Base-by-base conservation (phyloP, 2,329 filamentous ascomycete species). In the Alternaria sp. region DNA sequence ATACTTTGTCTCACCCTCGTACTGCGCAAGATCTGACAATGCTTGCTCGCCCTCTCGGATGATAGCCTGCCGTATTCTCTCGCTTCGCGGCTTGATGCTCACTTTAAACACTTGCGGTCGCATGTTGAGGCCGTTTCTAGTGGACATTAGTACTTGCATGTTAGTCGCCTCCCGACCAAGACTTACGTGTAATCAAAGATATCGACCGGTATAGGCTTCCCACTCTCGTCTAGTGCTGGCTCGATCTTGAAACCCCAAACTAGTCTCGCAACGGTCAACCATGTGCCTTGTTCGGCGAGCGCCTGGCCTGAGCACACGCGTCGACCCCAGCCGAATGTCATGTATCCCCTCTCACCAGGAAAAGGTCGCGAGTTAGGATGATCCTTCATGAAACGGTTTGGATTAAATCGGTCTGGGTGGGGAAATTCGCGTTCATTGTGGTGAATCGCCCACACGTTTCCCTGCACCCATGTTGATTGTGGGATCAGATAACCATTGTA, bases 201-300 rank as follows among this genome's bases (percentile, higher is more conserved):
- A 61, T 88, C 85, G 39, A 88, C 83, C 2, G 83, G 80, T 18
- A 85, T 78, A 18, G 81, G 78, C 24, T 79, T 80, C 0, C 84
- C 84, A 30, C 75, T 62, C 28, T 68, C 67, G 67, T 82, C 79
- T 12, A 79, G 56, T 32, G 74, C 78, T 44, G 80, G 79, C 53
- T 79, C 72, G 57, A 88, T 83, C 55, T 80, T 79, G 67, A 88
- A 89, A 0, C 80, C 86, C 85, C 87, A 88, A 7, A 89, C 76
- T 28, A 88, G 67, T 14, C 86, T 77, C 8, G 85, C 84, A 44
- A 88, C 79, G 0, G 83, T 86, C 66, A 88, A 82, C 81, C 85
- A 88, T 0, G 85, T 85, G 6, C 86, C 85, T 67, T 87, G 85
- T 72, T 89, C 86, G 2, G 86, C 86, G 18, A 88, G 77, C 53